A percentile compares a stretch with the other conserved stretches of the same genome.
phyloP scores from a whole-genome alignment of 1,139 yeast species.

The Meyerozyma sp. region DNA sequence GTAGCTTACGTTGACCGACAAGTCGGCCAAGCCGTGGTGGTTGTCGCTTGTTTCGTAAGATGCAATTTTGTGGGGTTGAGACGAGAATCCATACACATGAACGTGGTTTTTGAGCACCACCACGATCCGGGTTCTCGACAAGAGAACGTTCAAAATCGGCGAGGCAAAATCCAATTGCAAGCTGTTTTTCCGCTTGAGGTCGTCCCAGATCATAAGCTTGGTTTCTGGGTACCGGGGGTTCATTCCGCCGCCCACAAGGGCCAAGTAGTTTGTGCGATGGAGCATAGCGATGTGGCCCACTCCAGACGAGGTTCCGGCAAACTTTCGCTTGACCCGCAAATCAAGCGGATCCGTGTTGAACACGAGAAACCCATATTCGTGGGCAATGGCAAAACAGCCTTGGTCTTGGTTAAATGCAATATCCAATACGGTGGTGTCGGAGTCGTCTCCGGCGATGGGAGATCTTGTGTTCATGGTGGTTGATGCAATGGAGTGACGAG shows the following conservation, averaged over 20 bases:
- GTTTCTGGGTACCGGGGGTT: slow-evolving; percentile 73
- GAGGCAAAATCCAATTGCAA: slow-evolving; percentile 68
- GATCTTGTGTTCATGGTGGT: slow-evolving; percentile 1
- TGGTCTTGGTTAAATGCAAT: slow-evolving; percentile 84
- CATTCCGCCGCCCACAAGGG: slow-evolving; percentile 83
- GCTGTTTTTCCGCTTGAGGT: slow-evolving; percentile 72
- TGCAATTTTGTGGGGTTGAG: slow-evolving; percentile 69
- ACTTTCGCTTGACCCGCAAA: slow-evolving; percentile 63
- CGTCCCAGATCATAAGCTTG: slow-evolving; percentile 87
- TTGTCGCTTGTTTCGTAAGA: slow-evolving; percentile 70
- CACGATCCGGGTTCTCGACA: slow-evolving; percentile 71
- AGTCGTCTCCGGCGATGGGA: background rate
- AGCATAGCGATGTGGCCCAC: slow-evolving; percentile 78
- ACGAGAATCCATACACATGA: slow-evolving; percentile 71
- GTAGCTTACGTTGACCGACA: slow-evolving; percentile 32
- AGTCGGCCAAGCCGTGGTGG: slow-evolving; percentile 63
- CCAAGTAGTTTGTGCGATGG: slow-evolving; percentile 84
- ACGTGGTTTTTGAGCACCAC: slow-evolving; percentile 66
- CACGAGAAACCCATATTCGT: slow-evolving; percentile 79
- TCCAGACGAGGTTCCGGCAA: slow-evolving; percentile 44
- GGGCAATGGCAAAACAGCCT: slow-evolving; percentile 83
- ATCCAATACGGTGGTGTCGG: slow-evolving; percentile 43
- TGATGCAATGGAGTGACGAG: background rate
- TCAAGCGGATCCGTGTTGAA: slow-evolving; percentile 86
- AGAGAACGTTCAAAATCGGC: slow-evolving; percentile 66